Evolutionary conservation across 371 early-diverging fungal genomes (phyloP), one percentile per base, ranked within the genome.

Genomic region (Mortierella polycephala): DNA sequence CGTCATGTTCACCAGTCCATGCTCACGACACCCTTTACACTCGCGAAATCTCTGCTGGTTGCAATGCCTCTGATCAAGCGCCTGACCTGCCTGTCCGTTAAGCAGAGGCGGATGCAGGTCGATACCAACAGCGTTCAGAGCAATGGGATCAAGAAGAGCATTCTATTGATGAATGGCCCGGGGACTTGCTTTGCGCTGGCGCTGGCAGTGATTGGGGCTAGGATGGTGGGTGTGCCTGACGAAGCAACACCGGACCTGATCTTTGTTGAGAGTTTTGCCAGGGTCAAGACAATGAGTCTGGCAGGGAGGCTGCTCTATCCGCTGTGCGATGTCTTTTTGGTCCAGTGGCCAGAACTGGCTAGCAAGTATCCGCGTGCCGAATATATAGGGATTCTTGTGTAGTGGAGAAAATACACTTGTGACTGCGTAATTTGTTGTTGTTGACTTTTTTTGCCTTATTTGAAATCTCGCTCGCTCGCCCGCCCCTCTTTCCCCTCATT

Each of bases 201-300:
- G 16, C 50, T 77, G 40, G 67, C 67, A 11, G 70, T 77, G 37
- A 70, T 81, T 42, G 67, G 71, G 1, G 57, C 73, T 7, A 58
- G 69, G 40, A 69, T 68, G 51, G 20, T 67, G 20, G 83, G 92
- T 84, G 62, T 93, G 1, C 62, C 93, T 5, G 88, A 90, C 16
- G 63, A 92, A 12, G 84, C 86, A 61, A 73, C 76, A 13, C 88
- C 90, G 0, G 86, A 85, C 13, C 82, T 96, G 20, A 74, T 97
- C 16, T 97, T 93, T 81, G 83, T 98, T 16, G 98, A 98, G 85
- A 94, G 95, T 10, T 91, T 95, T 88, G 98, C 99, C 9, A 88
- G 98, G 21, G 96, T 96, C 12, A 67, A 85, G 7, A 82, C 86
- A 1, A 82, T 97, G 20, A 98, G 98, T 21, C 76, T 98, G 30